Evolutionary conservation across 805 yeast genomes (phyloP).

Genomic region (Scheffersomyces spartinae): DNA sequence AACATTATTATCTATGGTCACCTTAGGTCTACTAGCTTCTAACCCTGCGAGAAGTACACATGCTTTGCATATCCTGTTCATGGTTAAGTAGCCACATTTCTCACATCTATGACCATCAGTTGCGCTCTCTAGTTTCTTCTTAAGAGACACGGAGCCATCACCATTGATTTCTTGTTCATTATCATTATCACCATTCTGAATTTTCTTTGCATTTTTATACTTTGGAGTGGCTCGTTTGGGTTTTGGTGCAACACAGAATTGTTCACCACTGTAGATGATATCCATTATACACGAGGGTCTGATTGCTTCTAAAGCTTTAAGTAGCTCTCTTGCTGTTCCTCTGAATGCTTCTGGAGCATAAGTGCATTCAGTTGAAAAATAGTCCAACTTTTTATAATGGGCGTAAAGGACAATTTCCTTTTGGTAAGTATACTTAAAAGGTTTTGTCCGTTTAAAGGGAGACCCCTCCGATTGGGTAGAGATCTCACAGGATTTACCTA

Average conservation of each 20-base stretch:
- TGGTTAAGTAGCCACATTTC: constrained; percentile 84
- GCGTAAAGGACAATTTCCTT: constrained; percentile 97
- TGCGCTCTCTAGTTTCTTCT: constrained; percentile 14
- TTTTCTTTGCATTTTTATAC: constrained; percentile 18
- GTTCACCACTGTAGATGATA: constrained; percentile 89
- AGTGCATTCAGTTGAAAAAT: constrained; percentile 94
- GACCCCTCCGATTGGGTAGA: constrained; percentile 76
- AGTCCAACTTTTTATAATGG: constrained; percentile 88
- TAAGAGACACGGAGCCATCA: constrained; percentile 51
- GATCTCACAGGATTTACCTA: constrained; percentile 80
- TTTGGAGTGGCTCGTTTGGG: constrained; percentile 30
- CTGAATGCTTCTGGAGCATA: constrained; percentile 98
- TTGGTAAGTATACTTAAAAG: constrained; percentile 91
- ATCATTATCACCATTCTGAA: constrained; percentile 3
- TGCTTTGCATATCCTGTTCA: constrained; percentile 86
- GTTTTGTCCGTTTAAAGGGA: constrained; percentile 88
- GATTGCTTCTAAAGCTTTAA: constrained; percentile 81
- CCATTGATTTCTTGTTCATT: constrained; percentile 41
- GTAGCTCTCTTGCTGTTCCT: constrained; percentile 89
- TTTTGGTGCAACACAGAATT: constrained; percentile 52
- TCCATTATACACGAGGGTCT: constrained; percentile 92
- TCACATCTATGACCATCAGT: constrained; percentile 69
- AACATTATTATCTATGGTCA: constrained; percentile 40
- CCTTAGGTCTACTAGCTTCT: constrained; percentile 61
- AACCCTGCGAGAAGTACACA: constrained; percentile 80